Base-by-base conservation (phyloP, 140 eudicot genomes). In the Anethum foeniculum region DNA sequence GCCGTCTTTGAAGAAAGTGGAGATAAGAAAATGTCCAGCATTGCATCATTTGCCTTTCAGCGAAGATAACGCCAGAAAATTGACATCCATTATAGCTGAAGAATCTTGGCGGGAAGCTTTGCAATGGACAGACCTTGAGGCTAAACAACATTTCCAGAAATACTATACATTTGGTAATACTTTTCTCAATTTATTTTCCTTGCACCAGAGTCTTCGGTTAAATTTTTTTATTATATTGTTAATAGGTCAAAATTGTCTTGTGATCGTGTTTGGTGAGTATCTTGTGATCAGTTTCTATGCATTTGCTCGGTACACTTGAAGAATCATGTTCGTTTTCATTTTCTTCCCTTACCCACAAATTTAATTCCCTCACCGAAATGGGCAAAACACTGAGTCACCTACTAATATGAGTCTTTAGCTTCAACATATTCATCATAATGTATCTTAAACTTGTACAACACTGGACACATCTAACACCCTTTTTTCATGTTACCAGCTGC, bases 21-120 rank as follows among this genome's bases (percentile, higher is more conserved):
- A 11, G 12, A 77, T 21, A 6, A 7, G 21, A 13, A 21, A 34
- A 30, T 77, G 80, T 77, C 48, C 64, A 1, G 25, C 14, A 8
- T 60, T 77, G 25, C 9, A 7, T 60, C 23, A 19, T 51, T 30
- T 77, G 32, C 48, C 80, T 23, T 38, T 77, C 46, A 10, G 46
- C 19, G n/a, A 34, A 77, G 27, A 30, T 51, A 77, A 77, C 9
- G 68, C 80, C 27, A 36, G 27, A 19, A 34, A 10, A 3, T 34
- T 77, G 49, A 77, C 48, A 52, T 77, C 80, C 39, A 77, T 77
- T 21, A 36, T 1, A 21, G 14, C 62, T 32, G 56, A 75, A 56
- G 23, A 75, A 75, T 6, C 21, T 18, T 75, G 79, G 79, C 48
- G 44, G 79, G 34, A 75, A 25, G 21, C 79, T 46, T 32, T 75